A percentile compares a stretch with the other conserved stretches of the same genome.
These are phyloP conservation scores for Saturnispora hagleri DNA, from an alignment of 805 yeast genomes.

Conservation along the genomic window DNA sequence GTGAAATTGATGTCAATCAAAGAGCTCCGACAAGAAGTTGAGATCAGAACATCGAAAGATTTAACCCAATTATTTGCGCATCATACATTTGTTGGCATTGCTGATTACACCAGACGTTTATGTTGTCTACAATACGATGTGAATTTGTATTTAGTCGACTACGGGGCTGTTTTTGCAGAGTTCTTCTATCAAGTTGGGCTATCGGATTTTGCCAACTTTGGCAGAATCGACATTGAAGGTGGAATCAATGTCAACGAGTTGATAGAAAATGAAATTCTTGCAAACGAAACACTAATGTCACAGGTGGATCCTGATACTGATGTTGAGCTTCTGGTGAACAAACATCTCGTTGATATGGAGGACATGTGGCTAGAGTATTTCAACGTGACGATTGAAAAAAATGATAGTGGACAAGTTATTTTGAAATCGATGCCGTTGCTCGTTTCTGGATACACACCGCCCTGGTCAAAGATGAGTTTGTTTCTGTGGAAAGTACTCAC, in stretches of 20 bases:
- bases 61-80: constrained; percentile 62
- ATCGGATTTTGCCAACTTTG: constrained; percentile 75
- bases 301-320: not conserved
- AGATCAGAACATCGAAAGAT: constrained; percentile 35
- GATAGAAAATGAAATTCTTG: constrained; percentile 29
- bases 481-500: constrained; percentile 56
- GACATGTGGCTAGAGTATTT: constrained; percentile 84
- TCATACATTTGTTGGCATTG: constrained; percentile 71
- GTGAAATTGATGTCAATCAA: constrained; percentile 25
- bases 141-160: constrained; percentile 69
- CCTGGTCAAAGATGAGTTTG: constrained; percentile 51
- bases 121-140: constrained; percentile 83
- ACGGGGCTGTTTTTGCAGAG: constrained; percentile 56
- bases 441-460: constrained; percentile 53
- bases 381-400: constrained; percentile 34
- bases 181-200: constrained; percentile 77
- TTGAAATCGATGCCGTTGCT: constrained; percentile 59
- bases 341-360: constrained; percentile 35
- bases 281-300: constrained; percentile 13
- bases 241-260: constrained; percentile 29
- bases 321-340: constrained; percentile 10
- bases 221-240: constrained; percentile 36
- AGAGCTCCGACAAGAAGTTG: constrained; percentile 45
- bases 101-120: constrained; percentile 59
- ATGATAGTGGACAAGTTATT: constrained; percentile 27